A percentile compares a stretch with the other conserved stretches of the same genome.
Evolutionary conservation across 2,329 filamentous ascomycete genomes (phyloP).

Genomic region (Grosmannia serpens): DNA sequence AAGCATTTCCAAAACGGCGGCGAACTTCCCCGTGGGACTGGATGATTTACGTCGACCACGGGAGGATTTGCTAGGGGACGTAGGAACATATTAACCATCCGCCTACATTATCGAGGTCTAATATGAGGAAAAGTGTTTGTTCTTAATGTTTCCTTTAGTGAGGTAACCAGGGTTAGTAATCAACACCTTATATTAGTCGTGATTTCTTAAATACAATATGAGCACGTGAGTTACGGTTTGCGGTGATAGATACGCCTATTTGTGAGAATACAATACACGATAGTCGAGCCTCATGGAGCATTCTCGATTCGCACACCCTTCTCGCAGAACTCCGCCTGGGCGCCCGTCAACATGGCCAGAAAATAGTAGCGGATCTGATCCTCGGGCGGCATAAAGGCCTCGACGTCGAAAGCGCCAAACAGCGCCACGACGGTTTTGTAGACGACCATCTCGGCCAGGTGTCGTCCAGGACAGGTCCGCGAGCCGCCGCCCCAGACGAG

Average conservation of each 20-base stretch:
- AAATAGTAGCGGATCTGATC: slow-evolving; percentile 34
- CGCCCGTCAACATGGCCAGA: slow-evolving; percentile 38
- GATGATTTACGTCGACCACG: neutral
- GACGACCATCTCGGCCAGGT: slow-evolving; percentile 39
- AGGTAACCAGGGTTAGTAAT: too few species aligned
- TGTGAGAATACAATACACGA: too few species aligned
- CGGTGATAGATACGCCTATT: too few species aligned
- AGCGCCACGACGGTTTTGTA: slow-evolving; percentile 30
- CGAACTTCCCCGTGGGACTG: neutral
- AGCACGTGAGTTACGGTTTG: too few species aligned
- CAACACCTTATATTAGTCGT: too few species aligned
- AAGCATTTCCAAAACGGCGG: neutral
- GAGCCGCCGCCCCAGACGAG: slow-evolving; percentile 41
- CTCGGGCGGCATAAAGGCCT: slow-evolving; percentile 26
- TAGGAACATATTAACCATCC: neutral
- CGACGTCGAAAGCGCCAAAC: slow-evolving; percentile 31
- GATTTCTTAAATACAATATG: too few species aligned
- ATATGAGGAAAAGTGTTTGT: too few species aligned
- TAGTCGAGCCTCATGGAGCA: too few species aligned
- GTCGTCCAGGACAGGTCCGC: slow-evolving; percentile 37
- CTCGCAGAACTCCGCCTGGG: slow-evolving; percentile 29
- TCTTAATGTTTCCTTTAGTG: too few species aligned
- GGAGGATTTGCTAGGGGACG: neutral
- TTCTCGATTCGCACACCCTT: too few species aligned
- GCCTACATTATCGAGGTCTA: too few species aligned